Evolutionary conservation across 306 rosid species (phyloP), one percentile per base, ranked within the genome.

Genomic region (Gleditsia sinensis): DNA sequence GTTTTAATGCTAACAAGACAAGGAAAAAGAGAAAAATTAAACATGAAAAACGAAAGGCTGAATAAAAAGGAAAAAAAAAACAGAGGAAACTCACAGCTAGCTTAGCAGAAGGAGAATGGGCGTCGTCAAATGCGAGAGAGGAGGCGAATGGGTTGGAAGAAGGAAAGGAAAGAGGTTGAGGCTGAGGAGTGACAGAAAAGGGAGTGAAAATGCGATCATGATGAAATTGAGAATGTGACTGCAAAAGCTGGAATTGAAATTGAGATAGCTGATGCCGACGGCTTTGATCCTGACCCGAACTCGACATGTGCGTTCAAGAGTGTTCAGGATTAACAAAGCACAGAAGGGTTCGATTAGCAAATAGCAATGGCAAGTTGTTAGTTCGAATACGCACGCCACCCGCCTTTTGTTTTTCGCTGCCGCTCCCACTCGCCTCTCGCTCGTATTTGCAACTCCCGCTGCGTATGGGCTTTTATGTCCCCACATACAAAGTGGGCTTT

Each of bases 211-310:
- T 7, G 13, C 54, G 43, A 49, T 55, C 58, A 3, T 46, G 60
- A 32, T 69, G 82, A 33, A 53, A 20, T 7, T 37, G 83, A 43
- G 81, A 73, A 32, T 70, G 86, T 19, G 83, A 65, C 19, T 34
- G 77, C 1, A 56, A 81, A 3, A 57, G 86, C 21, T 75, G 85
- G 42, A 74, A 75, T 42, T 75, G 80, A 75, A 80, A 74, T n/a
- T 56, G 81, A 50, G 83, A 20, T 27, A 71, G 69, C 6, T 69
- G 81, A 66, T 53, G 84, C 0, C 32, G 77, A 30, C 46, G 68
- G 75, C 42, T 58, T 32, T 70, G 86, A 74, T 88, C 80, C 70
- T 75, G 79, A 55, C 63, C 57, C 48, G 75, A 74, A 37, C 37
- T 75, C 21, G 75, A 64, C 85, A 70, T 76, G 7, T 14, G 36